Conservation (phyloP, 768 basidiomycete species). For the Tricholoma furcatifolium region DNA sequence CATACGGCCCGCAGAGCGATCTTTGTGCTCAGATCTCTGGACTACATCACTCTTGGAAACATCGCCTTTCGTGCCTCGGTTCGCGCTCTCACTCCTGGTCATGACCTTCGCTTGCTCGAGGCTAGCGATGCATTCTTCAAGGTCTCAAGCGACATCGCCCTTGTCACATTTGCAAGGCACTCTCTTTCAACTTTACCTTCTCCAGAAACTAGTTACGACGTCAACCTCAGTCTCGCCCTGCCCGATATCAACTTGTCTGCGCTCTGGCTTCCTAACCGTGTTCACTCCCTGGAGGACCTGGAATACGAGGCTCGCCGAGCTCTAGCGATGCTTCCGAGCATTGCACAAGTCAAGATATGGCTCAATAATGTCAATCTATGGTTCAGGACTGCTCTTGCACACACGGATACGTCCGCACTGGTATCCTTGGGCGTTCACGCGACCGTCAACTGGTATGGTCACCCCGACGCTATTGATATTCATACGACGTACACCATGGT, state of each 20-base stretch:
- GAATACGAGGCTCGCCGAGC: too few relatives aligned
- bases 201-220: too few relatives aligned
- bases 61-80: constrained; percentile 9
- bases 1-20: background rate
- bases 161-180: too few relatives aligned
- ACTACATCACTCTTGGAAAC: constrained; percentile 5
- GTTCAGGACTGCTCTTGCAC: constrained; percentile 1
- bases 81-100: constrained; percentile 8
- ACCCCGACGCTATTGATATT: too few relatives aligned
- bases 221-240: too few relatives aligned
- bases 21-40: background rate
- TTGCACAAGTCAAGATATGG: background rate
- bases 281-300: too few relatives aligned
- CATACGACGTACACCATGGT: background rate
- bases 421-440: background rate
- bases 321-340: background rate
- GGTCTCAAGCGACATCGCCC: too few relatives aligned
- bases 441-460: background rate
- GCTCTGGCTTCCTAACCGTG: too few relatives aligned
- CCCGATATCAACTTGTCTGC: too few relatives aligned
- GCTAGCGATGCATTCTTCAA: too few relatives aligned
- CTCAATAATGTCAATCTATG: too few relatives aligned
- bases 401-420: constrained; percentile 6
- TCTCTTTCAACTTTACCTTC: too few relatives aligned
- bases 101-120: background rate